Conservation (phyloP, 805 yeast species). For the Huiozyma sinensis region DNA sequence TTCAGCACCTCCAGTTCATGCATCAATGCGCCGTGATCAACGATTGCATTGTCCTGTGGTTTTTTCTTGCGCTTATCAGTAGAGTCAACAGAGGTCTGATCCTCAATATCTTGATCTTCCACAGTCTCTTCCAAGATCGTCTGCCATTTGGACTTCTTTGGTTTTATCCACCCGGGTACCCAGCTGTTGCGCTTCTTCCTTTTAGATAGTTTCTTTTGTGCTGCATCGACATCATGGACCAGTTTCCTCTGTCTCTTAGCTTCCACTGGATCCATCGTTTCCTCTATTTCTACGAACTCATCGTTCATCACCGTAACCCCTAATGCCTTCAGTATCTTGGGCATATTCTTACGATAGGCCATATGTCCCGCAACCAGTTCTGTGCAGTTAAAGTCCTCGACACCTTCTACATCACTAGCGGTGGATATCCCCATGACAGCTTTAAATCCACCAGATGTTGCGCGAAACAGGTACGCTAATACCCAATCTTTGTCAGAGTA, state of each 20-base stretch:
- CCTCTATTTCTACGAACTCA: constrained; percentile 91
- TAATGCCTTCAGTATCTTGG: constrained; percentile 54
- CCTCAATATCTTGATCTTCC: constrained; percentile 14
- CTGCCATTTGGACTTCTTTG: constrained; percentile 51
- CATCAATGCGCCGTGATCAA: constrained; percentile 24
- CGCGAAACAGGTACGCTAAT: constrained; percentile 86
- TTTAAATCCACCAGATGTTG: constrained; percentile 88
- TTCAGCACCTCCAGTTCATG: constrained; percentile 18
- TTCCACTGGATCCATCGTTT: constrained; percentile 76
- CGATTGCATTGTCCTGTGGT: constrained; percentile 17
- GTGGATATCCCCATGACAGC: constrained; percentile 87
- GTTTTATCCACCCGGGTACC: constrained; percentile 38
- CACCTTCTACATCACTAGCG: constrained; percentile 47
- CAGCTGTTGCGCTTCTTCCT: constrained; percentile 31
- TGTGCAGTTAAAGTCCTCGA: constrained; percentile 84
- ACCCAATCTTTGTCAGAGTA: constrained; percentile 93
- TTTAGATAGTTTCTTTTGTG: constrained; percentile 47
- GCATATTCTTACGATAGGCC: constrained; percentile 94
- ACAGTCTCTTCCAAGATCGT: constrained; percentile 44
- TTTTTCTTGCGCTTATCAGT: constrained; percentile 4
- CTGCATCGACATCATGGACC: constrained; percentile 77
- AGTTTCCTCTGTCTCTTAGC: constrained; percentile 74
- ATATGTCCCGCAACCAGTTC: constrained; percentile 86
- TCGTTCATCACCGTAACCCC: constrained; percentile 81
- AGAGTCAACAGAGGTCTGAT: constrained; percentile 2